These are phyloP conservation scores for Debaryomyces psychrophilus DNA, from an alignment of 1,139 yeast genomes.

Conservation along the genomic window DNA sequence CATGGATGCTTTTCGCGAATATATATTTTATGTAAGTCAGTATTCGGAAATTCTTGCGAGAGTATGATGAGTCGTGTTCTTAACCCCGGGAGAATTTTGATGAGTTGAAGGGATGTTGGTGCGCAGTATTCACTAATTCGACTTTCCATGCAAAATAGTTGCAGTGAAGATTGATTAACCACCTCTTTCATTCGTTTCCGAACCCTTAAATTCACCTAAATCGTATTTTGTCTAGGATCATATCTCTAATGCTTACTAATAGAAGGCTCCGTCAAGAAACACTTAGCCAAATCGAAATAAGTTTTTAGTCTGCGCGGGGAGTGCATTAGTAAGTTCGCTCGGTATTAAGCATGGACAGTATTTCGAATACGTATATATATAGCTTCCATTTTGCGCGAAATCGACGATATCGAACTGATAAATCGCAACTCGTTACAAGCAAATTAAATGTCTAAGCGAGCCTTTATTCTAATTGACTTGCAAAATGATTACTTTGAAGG, in stretches of 20 bases:
- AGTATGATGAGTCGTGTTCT: no score
- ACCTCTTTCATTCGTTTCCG: not conserved
- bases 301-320: not conserved
- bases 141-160: no score
- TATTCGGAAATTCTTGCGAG: no score
- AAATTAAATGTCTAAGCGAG: slow-evolving; percentile 9
- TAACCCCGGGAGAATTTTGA: no score
- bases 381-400: not conserved
- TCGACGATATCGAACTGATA: no score
- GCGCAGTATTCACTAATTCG: no score
- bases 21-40: no score
- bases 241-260: not conserved
- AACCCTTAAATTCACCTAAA: not conserved
- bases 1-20: no score
- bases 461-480: slow-evolving; percentile 13
- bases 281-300: not conserved
- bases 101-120: no score
- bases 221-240: not conserved
- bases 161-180: not conserved
- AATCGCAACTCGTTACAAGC: no score
- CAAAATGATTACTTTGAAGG: slow-evolving; percentile 12
- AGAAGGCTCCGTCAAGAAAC: not conserved
- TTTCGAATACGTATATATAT: not conserved
- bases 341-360: not conserved
- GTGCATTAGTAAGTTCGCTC: not conserved